Base-by-base conservation (phyloP, 495 filamentous ascomycete genomes). In the Penicilliopsis zonata region DNA sequence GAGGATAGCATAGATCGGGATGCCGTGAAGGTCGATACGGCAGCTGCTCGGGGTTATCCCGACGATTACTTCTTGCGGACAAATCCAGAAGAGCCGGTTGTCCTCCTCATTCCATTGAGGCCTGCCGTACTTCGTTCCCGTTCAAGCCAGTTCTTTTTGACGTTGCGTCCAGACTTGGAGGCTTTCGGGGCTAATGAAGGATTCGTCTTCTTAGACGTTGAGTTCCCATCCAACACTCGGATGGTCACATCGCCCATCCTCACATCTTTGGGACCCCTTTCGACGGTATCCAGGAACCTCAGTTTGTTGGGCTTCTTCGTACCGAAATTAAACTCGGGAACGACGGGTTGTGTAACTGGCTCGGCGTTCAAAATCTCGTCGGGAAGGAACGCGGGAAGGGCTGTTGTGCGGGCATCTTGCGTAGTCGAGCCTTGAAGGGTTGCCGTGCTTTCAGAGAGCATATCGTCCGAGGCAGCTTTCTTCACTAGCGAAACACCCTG, bases 231-330 rank as follows among this genome's bases (percentile, higher is more conserved):
- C 26, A 76, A 47, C 2, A 77, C 70, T 17, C 59, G 55, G 25
- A 77, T 65, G 10, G 54, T 66, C 22, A 74, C 48, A 26, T 62
- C 55, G 6, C 67, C 70, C 31, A 59, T 57, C 33, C 54, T 61
- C 22, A 75, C 43, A 43, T 75, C 70, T 52, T 71, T 76, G 21
- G 68, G 57, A 9, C 58, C 53, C 35, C 65, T 69, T 31, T 72
- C 61, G 8, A 49, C 47, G 27, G 55, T 57, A 15, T 72, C 64
- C 24, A 73, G 44, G 34, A 74, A 69, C 19, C 59, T 60, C 30
- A 69, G 51, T 33, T 68, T 70, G 33, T 57, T 68, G 13, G 55
- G 46, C 33, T 52, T 59, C 17, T 41, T 55, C 12, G 49, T 48
- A 19, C 46, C 30, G 18, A 37, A 26, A 27, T 46, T 41, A 36